Evolutionary conservation across 1,284 basidiomycete species (phyloP).

Genomic region (Ustilago bromivora): DNA sequence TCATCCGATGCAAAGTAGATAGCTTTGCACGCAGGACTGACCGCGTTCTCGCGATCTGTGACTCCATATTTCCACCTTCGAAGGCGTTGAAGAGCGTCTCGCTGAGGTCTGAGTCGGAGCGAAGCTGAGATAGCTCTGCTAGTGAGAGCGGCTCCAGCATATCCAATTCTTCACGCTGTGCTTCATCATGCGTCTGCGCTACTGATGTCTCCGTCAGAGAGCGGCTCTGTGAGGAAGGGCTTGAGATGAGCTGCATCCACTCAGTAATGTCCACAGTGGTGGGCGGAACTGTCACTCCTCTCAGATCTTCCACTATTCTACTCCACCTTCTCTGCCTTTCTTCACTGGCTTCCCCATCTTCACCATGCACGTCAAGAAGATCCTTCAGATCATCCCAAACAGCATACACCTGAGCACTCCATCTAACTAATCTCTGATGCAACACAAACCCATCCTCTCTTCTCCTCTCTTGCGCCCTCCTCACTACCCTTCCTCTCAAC

Average conservation of each 20-base stretch:
- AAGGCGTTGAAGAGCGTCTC: background rate
- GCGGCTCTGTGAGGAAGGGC: background rate
- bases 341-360: background rate
- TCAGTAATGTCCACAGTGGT: conserved; percentile 22
- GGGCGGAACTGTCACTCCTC: background rate
- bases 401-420: conserved; percentile 8
- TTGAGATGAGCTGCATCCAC: conserved; percentile 24
- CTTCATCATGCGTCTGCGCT: background rate
- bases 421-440: conserved; percentile 27
- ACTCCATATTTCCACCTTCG: background rate
- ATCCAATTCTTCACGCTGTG: background rate
- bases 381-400: conserved; percentile 7
- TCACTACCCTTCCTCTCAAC: background rate
- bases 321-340: background rate
- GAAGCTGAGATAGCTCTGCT: conserved; percentile 1
- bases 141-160: background rate
- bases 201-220: background rate
- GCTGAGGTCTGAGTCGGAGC: background rate
- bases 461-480: conserved; percentile 1
- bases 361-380: background rate
- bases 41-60: background rate
- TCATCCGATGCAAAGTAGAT: conserved; percentile 25
- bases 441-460: background rate
- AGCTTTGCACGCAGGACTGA: conserved; percentile 13
- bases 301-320: conserved; percentile 11